Evolutionary conservation across 306 rosid species (phyloP).

Genomic region (barrel medic (Medicago truncatula)): MtrunA17r5.0-ANR NC_053049.1:34221501-34222000

Average conservation of each 20-base stretch:
- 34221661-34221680: no score
- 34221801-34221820: not conserved
- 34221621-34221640: no score
- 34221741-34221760: no score
- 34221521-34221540: constrained; percentile 39
- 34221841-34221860: not conserved
- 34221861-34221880: not conserved
- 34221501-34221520: constrained; percentile 64
- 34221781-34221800: not conserved
- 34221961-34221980: not conserved
- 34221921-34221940: not conserved
- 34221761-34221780: no score
- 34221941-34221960: not conserved
- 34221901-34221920: not conserved
- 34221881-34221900: not conserved
- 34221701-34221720: no score
- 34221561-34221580: no score
- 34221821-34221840: not conserved
- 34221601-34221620: no score
- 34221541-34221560: no score
- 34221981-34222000: not conserved
- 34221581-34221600: no score
- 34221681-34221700: no score
- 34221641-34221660: no score
- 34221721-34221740: no score